phyloP scores from a whole-genome alignment of 1,139 yeast species.

The Suhomyces ambrosiae region DNA sequence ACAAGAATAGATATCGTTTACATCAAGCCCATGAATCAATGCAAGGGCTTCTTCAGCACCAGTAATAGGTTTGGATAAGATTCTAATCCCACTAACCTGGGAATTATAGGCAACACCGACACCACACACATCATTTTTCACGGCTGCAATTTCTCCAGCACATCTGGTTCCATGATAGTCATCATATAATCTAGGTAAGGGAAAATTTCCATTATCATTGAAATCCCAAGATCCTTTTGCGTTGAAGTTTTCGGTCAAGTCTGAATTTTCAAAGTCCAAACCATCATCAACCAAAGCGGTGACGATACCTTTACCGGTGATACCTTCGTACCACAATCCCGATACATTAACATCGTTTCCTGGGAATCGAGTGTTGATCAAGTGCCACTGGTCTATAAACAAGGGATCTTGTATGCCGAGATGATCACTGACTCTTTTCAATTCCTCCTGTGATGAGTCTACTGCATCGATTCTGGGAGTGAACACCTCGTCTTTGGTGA shows the following conservation, averaged over 20 bases:
- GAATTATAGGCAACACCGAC: slow-evolving; percentile 91
- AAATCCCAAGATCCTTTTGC: slow-evolving; percentile 87
- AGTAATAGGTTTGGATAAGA: slow-evolving; percentile 76
- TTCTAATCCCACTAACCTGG: slow-evolving; percentile 87
- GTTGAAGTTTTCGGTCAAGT: slow-evolving; percentile 70
- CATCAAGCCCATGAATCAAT: slow-evolving; percentile 73
- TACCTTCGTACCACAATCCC: slow-evolving; percentile 80
- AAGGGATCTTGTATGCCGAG: slow-evolving; percentile 77
- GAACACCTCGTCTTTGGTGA: slow-evolving; percentile 17
- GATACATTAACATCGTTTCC: slow-evolving; percentile 88
- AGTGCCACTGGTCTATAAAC: slow-evolving; percentile 87
- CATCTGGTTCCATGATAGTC: slow-evolving; percentile 98
- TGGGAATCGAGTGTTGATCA: slow-evolving; percentile 67
- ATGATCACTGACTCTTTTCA: slow-evolving; percentile 49
- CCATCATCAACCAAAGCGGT: slow-evolving; percentile 96
- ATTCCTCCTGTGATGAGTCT: slow-evolving; percentile 51
- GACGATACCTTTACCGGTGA: slow-evolving; percentile 80
- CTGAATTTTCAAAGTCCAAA: slow-evolving; percentile 75
- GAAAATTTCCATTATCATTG: slow-evolving; percentile 72
- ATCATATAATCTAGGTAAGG: slow-evolving; percentile 77
- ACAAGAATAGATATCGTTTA: slow-evolving; percentile 91
- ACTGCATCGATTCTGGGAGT: slow-evolving; percentile 21
- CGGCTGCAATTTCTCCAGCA: slow-evolving; percentile 97
- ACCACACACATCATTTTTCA: slow-evolving; percentile 86
- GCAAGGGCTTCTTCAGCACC: slow-evolving; percentile 92